Percentiles rank a stretch among this genome's conserved stretches.
These are phyloP conservation scores for Aureobasidium sp. DNA, from an alignment of 2,329 filamentous ascomycete species.

Conservation along the genomic window DNA sequence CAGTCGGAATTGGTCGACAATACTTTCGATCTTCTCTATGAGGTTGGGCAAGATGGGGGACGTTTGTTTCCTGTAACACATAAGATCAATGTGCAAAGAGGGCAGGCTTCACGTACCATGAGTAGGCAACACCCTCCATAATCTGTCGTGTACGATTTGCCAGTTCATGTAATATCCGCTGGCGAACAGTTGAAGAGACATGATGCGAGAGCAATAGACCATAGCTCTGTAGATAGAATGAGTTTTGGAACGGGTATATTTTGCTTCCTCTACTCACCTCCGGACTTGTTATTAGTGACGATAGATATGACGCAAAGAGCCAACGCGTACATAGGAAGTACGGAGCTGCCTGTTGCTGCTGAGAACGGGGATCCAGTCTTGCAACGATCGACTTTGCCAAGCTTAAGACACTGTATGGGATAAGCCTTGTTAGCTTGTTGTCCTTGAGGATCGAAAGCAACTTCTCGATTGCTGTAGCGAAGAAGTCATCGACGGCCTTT, in stretches of 20 bases:
- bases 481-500: slow-evolving; percentile 79
- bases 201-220: slow-evolving; percentile 76
- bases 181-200: slow-evolving; percentile 81
- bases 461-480: slow-evolving; percentile 68
- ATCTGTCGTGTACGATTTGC: slow-evolving; percentile 65
- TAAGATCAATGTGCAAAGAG: slow-evolving; percentile 17
- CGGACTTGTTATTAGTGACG: slow-evolving; percentile 77
- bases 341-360: slow-evolving; percentile 61
- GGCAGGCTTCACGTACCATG: slow-evolving; percentile 46
- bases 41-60: slow-evolving; percentile 55
- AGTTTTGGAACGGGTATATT: slow-evolving; percentile 18
- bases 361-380: slow-evolving; percentile 56
- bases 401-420: slow-evolving; percentile 76
- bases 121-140: slow-evolving; percentile 53
- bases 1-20: slow-evolving; percentile 52
- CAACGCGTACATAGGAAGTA: slow-evolving; percentile 84
- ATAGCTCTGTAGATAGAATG: slow-evolving; percentile 38
- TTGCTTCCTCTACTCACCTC: slow-evolving; percentile 49
- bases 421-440: slow-evolving; percentile 65
- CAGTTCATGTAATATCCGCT: slow-evolving; percentile 65
- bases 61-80: slow-evolving; percentile 43
- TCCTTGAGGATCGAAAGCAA: slow-evolving; percentile 84
- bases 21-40: slow-evolving; percentile 61
- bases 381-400: slow-evolving; percentile 75
- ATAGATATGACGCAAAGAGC: slow-evolving; percentile 82